phyloP scores from a whole-genome alignment of 352 stramenopile genomes.

The Phytopythium ostracodes region DNA sequence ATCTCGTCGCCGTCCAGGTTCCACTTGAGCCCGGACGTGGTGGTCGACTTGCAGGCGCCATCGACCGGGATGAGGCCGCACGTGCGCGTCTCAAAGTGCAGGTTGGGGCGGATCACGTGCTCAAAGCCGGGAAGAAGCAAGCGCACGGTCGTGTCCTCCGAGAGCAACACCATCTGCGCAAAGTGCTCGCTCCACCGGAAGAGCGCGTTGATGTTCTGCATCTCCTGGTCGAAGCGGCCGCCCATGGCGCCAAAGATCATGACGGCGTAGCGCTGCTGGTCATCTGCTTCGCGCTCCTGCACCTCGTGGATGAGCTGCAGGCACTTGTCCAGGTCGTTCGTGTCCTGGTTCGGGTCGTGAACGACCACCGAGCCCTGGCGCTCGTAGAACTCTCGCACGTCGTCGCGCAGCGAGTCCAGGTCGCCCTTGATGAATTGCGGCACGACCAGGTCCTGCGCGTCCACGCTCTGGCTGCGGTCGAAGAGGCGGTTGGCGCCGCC shows the following conservation, averaged over 20 bases:
- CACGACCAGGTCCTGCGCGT: conserved; percentile 36
- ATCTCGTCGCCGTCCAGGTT: conserved; percentile 68
- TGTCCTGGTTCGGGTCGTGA: conserved; percentile 85
- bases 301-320: conserved; percentile 59
- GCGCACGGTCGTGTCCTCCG: conserved; percentile 86
- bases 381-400: conserved; percentile 88
- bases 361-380: conserved; percentile 56
- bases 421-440: conserved; percentile 95
- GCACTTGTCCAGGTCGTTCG: conserved; percentile 95
- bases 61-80: conserved; percentile 93
- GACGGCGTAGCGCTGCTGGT: conserved; percentile 51
- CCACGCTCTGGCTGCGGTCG: conserved; percentile 48
- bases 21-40: conserved; percentile 90
- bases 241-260: conserved; percentile 94
- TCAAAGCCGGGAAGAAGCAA: conserved; percentile 59
- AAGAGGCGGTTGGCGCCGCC: conserved; percentile 94
- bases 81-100: conserved; percentile 88
- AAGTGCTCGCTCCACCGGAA: conserved; percentile 87
- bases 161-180: conserved; percentile 83
- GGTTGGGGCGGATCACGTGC: conserved; percentile 81
- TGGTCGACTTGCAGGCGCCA: conserved; percentile 67
- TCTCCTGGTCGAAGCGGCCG: conserved; percentile 97
- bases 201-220: conserved; percentile 93
- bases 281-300: conserved; percentile 15
- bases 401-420: conserved; percentile 89